Conservation (phyloP, 306 rosid species). For the Inga laurina region DNA sequence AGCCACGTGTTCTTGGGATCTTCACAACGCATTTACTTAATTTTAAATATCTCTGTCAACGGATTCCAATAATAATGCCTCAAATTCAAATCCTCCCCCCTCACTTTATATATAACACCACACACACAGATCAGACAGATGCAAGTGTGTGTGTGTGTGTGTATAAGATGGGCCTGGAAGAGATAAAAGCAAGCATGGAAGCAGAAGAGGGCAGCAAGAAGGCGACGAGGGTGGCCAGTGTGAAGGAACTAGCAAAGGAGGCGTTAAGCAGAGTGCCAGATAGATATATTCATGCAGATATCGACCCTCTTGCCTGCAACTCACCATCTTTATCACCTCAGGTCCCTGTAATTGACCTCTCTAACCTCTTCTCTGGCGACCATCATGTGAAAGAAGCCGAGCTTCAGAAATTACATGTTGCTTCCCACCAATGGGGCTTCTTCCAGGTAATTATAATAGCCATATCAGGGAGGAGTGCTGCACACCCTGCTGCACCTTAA, state of each 20-base stretch:
- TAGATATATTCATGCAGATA: conserved; percentile 34
- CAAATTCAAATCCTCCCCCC: background rate
- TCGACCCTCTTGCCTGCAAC: conserved; percentile 32
- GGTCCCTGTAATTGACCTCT: conserved; percentile 45
- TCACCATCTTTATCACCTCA: conserved; percentile 24
- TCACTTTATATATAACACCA: background rate
- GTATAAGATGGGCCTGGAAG: background rate
- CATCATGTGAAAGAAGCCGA: conserved; percentile 27
- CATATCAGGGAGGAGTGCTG: too few species aligned
- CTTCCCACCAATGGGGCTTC: conserved; percentile 56
- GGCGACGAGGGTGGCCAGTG: background rate
- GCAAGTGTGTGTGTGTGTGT: too few species aligned
- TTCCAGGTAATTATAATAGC: conserved; percentile 34
- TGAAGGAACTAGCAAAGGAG: conserved; percentile 32
- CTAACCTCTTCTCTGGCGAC: conserved; percentile 17
- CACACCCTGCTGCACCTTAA: too few species aligned
- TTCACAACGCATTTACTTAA: background rate
- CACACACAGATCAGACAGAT: background rate
- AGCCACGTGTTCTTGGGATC: conserved; percentile 21
- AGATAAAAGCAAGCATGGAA: background rate
- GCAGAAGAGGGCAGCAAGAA: too few species aligned
- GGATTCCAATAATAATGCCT: background rate
- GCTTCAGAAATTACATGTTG: conserved; percentile 36
- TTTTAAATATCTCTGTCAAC: background rate
- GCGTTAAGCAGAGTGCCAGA: conserved; percentile 27